Evolutionary conservation across 2,329 filamentous ascomycete genomes (phyloP), one percentile per base, ranked within the genome.

Genomic region (Colletotrichum sp.): DNA sequence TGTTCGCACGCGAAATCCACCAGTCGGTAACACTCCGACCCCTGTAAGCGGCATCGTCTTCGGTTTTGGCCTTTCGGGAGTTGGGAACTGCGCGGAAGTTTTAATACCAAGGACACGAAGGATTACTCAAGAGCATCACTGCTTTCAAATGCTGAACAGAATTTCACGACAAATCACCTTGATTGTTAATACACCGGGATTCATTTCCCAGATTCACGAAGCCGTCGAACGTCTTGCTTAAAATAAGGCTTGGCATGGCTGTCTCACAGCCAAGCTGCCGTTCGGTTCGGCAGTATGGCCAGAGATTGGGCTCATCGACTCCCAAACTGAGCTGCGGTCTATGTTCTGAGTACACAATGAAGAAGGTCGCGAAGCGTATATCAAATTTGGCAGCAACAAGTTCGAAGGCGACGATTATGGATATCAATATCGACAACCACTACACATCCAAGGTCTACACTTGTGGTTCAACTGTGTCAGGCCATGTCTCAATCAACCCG

Each of bases 401-500:
- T 4, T 43, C 28, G 2, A 58, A n/a, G 3, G 18, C 10, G 7
- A n/a, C n/a, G 2, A 83, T 81, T 78, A 86, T 92, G 79, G 83
- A 84, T 32, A 84, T 92, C 80, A 82, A 85, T 67, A 84, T 92
- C 67, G 84, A 89, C 78, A 85, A 88, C 81, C 88, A 92, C 84
- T 91, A 86, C 82, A 85, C 78, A 72, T 86, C 88, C 78, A 90
- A 89, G 80, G 85, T 91, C 64, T 92, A 92, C 82, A 90, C 88
- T 7, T 88, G 89, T 1, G 86, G 86, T 15, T 89, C 90, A 8
- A 82, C 85, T 72, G 83, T 92, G 55, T 83, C 85, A n/a, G 90
- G 90, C 63, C 82, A 86, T 48, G 88, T 88, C 74, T 80, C 84
- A 67, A 85, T 92, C 80, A 85, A 80, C 21, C 81, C 87, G 8